phyloP scores from a whole-genome alignment of 1,284 basidiomycete genomes.

The Malassezia dermatis region DNA sequence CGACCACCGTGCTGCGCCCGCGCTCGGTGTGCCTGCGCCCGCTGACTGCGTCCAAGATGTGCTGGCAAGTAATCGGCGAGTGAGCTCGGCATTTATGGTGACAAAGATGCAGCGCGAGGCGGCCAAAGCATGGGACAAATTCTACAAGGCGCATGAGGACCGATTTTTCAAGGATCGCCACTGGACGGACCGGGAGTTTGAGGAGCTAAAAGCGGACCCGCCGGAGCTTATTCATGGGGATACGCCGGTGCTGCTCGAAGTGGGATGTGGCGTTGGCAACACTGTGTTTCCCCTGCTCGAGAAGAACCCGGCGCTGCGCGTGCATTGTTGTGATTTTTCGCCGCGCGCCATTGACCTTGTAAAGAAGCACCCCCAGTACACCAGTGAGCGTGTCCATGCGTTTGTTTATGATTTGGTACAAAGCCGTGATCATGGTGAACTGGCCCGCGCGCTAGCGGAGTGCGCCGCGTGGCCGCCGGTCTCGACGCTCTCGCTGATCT shows the following conservation, averaged over 20 bases:
- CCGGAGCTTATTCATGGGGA: neutral
- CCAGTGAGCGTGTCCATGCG: conserved; percentile 32
- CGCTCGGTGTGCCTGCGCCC: neutral
- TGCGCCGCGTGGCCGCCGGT: conserved; percentile 14
- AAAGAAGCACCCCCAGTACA: conserved; percentile 30
- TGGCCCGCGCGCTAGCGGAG: neutral
- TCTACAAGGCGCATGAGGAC: conserved; percentile 45
- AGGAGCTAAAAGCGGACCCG: neutral
- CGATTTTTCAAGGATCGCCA: conserved; percentile 49
- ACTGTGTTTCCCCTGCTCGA: conserved; percentile 41
- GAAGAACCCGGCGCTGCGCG: conserved; percentile 22
- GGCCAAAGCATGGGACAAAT: conserved; percentile 44
- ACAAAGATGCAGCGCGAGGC: conserved; percentile 37
- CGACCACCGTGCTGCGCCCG: neutral
- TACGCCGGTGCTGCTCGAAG: conserved; percentile 33
- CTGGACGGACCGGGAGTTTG: conserved; percentile 48
- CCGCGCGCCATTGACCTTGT: conserved; percentile 38
- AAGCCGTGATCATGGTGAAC: neutral
- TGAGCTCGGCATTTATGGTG: conserved; percentile 29
- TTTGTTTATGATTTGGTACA: conserved; percentile 47
- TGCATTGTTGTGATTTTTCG: conserved; percentile 47
- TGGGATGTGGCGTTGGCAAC: conserved; percentile 47
- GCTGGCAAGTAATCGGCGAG: conserved; percentile 25
- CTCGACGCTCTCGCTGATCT: conserved; percentile 42
- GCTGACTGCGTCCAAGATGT: conserved; percentile 3